Evolutionary conservation across 768 basidiomycete genomes (phyloP), one percentile per base, ranked within the genome.

Genomic region (Russula abietina): DNA sequence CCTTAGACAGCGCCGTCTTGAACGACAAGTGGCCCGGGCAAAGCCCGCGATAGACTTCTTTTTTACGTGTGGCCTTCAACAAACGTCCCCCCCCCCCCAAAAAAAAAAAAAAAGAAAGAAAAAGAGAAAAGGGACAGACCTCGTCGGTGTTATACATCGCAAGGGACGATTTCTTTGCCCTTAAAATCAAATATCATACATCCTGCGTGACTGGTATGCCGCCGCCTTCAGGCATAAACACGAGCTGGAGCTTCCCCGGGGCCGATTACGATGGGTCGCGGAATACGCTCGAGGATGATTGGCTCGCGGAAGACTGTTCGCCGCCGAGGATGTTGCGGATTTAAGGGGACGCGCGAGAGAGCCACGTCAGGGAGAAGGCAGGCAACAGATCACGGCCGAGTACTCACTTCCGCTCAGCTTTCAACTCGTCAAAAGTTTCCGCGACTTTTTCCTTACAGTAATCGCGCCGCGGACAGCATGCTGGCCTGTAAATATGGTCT

Each of bases 141-240:
- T 96, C 93, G 67, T 98, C 93, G 7, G 94, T 98, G 77, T 98
- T 98, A 79, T 98, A 98, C 97, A 98, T 98, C 71, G 87, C 83
- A 83, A 99, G 84, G n/a, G 4, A 94, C 95, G 36, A 98, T 91
- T 68, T 97, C 97, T 60, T 81, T 82, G 30, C 88, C 92, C 74
- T 91, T 86, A 80, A 98, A 99, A 76, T 98, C 88, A 70, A n/a
- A n/a, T n/a, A n/a, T n/a, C n/a, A n/a, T n/a, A 99, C 94, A 66
- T 95, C 79, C 71, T 97, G 75, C 17, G 78, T 77, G 11, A 83
- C 88, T 43, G 77, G 79, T 32, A 81, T 74, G 19, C 83, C 78
- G 14, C 94, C 92, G 65, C 88, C 85, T 6, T 79, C 76, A 3
- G 97, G 96, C 6, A 86, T 92, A 76, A 86, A 98, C 19, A 96